phyloP scores from a whole-genome alignment of 805 yeast genomes.

The Saturnispora gosingensis region DNA sequence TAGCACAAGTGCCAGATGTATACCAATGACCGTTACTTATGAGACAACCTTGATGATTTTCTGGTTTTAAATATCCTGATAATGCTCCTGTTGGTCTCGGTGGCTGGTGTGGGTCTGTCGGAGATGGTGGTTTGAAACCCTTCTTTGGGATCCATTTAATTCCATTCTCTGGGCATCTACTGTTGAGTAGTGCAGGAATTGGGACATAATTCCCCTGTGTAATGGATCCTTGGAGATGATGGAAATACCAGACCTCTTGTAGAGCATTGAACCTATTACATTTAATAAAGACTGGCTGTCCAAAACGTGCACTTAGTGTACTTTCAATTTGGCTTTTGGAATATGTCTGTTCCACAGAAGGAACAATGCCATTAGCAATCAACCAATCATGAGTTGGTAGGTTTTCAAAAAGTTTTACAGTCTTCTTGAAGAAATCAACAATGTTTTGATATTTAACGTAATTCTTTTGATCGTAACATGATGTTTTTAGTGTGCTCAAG shows the following conservation, averaged over 20 bases:
- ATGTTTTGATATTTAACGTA: constrained; percentile 36
- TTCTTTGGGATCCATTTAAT: constrained; percentile 66
- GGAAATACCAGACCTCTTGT: constrained; percentile 74
- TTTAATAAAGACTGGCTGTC: constrained; percentile 48
- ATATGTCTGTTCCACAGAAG: constrained; percentile 49
- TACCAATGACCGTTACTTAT: constrained; percentile 86
- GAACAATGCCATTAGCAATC: constrained; percentile 59
- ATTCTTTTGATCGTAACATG: constrained; percentile 44
- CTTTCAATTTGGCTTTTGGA: constrained; percentile 43
- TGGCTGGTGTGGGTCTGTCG: constrained; percentile 20
- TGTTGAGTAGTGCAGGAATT: constrained; percentile 45
- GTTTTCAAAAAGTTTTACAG: constrained; percentile 46
- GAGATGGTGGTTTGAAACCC: constrained; percentile 22
- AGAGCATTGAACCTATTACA: constrained; percentile 48
- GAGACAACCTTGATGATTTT: constrained; percentile 59
- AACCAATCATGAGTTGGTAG: constrained; percentile 65
- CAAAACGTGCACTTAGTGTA: constrained; percentile 44
- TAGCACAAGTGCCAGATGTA: constrained; percentile 76
- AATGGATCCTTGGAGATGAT: constrained; percentile 65
- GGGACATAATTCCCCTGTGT: constrained; percentile 55
- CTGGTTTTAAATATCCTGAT: constrained; percentile 41
- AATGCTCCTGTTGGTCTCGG: constrained; percentile 27
- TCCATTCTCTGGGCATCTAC: constrained; percentile 62
- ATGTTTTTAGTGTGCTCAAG: constrained; percentile 66
- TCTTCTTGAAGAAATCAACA: constrained; percentile 58